These are phyloP conservation scores for Halophytophthora polymorphica DNA, from an alignment of 352 stramenopile genomes.

Conservation along the genomic window DNA sequence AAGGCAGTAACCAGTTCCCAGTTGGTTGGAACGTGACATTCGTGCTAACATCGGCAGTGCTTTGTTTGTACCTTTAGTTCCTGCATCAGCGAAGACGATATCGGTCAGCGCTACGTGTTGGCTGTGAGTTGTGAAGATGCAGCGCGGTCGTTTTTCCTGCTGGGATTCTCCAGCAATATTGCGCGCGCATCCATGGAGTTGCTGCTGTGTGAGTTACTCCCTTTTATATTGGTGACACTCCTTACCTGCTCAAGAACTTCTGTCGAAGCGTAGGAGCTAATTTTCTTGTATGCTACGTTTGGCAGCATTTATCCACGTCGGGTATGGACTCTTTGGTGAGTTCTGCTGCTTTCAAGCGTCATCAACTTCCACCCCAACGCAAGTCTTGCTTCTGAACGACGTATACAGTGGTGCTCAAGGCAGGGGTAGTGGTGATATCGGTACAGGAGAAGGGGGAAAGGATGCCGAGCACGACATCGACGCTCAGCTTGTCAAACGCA, in stretches of 20 bases:
- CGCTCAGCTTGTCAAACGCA: constrained; percentile 38
- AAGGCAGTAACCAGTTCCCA: no score
- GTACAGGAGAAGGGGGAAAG: background rate
- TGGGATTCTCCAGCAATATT: constrained; percentile 36
- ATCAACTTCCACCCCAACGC: constrained; percentile 7
- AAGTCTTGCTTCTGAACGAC: constrained; percentile 45
- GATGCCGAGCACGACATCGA: constrained; percentile 7
- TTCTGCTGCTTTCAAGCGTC: constrained; percentile 13
- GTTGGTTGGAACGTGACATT: no score
- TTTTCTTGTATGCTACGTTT: constrained; percentile 2
- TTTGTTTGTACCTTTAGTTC: constrained; percentile 9
- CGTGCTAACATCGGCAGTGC: background rate
- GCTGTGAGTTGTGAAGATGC: constrained; percentile 43
- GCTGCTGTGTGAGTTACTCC: constrained; percentile 35
- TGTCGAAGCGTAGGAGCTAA: background rate
- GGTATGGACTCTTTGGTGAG: constrained; percentile 27
- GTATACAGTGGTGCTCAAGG: constrained; percentile 13
- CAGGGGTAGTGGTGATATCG: background rate
- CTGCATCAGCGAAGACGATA: constrained; percentile 20
- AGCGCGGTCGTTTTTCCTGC: constrained; percentile 47
- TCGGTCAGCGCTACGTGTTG: constrained; percentile 24
- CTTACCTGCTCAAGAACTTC: background rate
- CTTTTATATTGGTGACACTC: background rate
- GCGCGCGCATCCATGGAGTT: constrained; percentile 33
- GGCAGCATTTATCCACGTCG: constrained; percentile 51